Conservation (phyloP, 1,284 basidiomycete genomes). For the Trametes sp. region DNA sequence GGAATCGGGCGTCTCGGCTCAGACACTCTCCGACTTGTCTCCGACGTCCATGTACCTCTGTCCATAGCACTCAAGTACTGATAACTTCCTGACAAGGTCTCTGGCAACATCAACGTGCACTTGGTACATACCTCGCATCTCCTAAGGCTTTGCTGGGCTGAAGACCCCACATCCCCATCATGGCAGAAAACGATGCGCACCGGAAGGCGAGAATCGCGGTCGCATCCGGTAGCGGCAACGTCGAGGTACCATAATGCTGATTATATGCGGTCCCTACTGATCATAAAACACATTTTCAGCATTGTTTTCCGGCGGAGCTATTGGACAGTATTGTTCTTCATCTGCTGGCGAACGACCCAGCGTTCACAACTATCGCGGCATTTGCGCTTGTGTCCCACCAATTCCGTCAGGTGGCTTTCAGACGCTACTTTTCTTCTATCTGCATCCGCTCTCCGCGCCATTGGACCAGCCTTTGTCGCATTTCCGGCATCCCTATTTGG, state of each 20-base stretch:
- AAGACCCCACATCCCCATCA: too few relatives aligned
- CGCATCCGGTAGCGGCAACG: neutral
- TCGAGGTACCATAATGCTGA: neutral
- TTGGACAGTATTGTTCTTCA: conserved; percentile 50
- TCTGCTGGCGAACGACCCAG: conserved; percentile 35
- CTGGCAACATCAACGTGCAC: too few relatives aligned
- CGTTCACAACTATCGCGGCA: conserved; percentile 45
- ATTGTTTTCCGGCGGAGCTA: conserved; percentile 51
- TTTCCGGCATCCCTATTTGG: conserved; percentile 37
- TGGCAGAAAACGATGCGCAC: too few relatives aligned
- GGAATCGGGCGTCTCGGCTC: too few relatives aligned
- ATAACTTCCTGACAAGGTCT: too few relatives aligned
- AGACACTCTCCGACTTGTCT: too few relatives aligned
- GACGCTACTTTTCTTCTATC: conserved; percentile 48
- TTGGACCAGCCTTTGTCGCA: conserved; percentile 35
- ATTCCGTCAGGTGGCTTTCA: conserved; percentile 52
- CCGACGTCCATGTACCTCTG: too few relatives aligned
- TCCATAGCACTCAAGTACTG: too few relatives aligned
- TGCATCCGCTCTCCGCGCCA: conserved; percentile 38
- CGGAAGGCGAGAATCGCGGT: too few relatives aligned
- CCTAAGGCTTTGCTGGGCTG: too few relatives aligned
- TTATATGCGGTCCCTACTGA: neutral
- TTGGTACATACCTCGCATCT: too few relatives aligned
- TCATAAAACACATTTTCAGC: neutral
- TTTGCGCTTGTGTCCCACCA: conserved; percentile 50